Evolutionary conservation across 768 basidiomycete species (phyloP), one percentile per base, ranked within the genome.

Genomic region (Kwoniella dendrophila): DNA sequence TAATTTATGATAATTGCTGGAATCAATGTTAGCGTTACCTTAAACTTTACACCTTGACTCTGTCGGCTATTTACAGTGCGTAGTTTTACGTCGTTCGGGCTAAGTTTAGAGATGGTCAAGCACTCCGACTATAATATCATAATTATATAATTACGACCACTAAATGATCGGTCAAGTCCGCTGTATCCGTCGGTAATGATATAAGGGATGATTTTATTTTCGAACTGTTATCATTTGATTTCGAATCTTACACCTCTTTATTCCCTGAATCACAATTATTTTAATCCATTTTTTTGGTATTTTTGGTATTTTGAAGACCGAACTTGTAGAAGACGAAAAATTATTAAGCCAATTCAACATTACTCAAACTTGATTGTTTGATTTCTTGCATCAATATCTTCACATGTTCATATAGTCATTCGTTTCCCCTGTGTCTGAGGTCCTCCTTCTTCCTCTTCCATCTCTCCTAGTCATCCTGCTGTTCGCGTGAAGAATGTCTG

Each of bases 201-300:
- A n/a, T n/a, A n/a, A n/a, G n/a, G n/a, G n/a, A n/a, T 33, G 24
- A 33, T 2, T 8, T 51, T 34, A 44, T 32, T 51, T 51, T 33
- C 29, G 49, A 26, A 26, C 26, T 49, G 29, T 51, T 51, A 26
- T 51, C 26, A n/a, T 33, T 22, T 51, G 29, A 51, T 34, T 34
- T 34, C 32, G 49, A 51, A 34, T 51, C 6, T 51, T 32, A 14
- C 16, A 48, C 8, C 27, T 7, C 4, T 7, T 14, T 24, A 12
- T 27, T 24, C 43, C n/a, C n/a, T n/a, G n/a, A n/a, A n/a, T n/a
- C n/a, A n/a, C n/a, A n/a, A n/a, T 26, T 8, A 33, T 10, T 5
- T 51, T 29, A 51, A 33, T 51, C 34, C 49, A 32, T 33, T 51
- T 51, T 51, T 51, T 51, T 8, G 18, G 36, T 38, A 18, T 38